These are phyloP conservation scores for Cystoderma amianthinum DNA, from an alignment of 768 basidiomycete species.

Conservation along the genomic window DNA sequence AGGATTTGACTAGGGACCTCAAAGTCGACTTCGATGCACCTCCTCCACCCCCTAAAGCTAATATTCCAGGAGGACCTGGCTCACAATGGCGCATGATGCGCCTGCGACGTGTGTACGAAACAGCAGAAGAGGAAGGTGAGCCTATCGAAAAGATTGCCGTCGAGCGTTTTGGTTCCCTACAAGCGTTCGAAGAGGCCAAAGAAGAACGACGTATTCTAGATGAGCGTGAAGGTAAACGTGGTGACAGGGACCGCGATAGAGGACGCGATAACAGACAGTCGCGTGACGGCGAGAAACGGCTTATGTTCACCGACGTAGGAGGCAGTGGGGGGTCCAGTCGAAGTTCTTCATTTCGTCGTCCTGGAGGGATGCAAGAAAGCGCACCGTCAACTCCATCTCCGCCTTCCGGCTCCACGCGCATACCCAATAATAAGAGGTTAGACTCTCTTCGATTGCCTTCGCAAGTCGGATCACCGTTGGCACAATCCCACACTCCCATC, in stretches of 20 bases:
- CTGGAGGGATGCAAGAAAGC: conserved; percentile 54
- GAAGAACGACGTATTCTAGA: conserved; percentile 85
- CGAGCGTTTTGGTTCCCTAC: conserved; percentile 82
- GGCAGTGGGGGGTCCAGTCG: conserved; percentile 65
- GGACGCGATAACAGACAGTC: conserved; percentile 25
- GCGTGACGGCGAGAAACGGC: conserved; percentile 39
- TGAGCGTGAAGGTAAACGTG: conserved; percentile 60
- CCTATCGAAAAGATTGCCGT: conserved; percentile 73
- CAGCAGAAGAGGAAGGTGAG: conserved; percentile 77
- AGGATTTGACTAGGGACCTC: conserved; percentile 57
- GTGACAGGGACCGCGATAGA: conserved; percentile 25
- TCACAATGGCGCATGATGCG: conserved; percentile 99
- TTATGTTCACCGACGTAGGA: conserved; percentile 63
- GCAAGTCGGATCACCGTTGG: conserved; percentile 49
- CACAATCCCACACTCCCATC: conserved; percentile 74
- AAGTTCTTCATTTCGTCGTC: conserved; percentile 85
- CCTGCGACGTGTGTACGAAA: conserved; percentile 82
- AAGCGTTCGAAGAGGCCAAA: conserved; percentile 83
- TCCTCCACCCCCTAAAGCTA: conserved; percentile 35
- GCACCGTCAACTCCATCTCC: conserved; percentile 60
- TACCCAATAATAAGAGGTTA: conserved; percentile 41
- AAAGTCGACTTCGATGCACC: conserved; percentile 34
- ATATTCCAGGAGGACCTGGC: conserved; percentile 83
- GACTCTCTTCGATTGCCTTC: conserved; percentile 60
- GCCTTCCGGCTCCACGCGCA: conserved; percentile 19